Evolutionary conservation across 2,329 filamentous ascomycete genomes (phyloP).

Genomic region (Ceratocystis eucalypticola): DNA sequence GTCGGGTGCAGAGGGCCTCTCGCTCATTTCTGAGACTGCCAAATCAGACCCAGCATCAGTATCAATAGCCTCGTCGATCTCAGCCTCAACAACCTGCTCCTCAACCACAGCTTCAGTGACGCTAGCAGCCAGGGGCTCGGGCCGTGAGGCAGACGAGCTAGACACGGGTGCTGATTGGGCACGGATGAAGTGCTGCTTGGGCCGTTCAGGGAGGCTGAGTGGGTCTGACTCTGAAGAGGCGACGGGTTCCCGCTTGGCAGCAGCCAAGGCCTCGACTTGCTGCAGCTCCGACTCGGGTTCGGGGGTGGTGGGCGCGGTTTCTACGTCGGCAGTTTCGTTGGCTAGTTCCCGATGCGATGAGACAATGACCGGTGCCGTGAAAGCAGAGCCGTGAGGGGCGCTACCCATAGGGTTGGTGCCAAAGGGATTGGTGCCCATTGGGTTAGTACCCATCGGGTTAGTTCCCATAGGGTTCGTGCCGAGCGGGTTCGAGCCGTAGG

Average conservation of each 20-base stretch:
- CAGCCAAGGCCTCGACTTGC: not conserved
- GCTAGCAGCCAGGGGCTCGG: not conserved
- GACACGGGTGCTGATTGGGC: not conserved
- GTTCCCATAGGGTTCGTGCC: constrained; percentile 2
- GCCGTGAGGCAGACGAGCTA: not conserved
- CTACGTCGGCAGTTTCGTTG: constrained; percentile 12
- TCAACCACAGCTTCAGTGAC: not conserved
- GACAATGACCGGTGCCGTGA: not conserved
- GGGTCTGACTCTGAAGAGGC: not conserved
- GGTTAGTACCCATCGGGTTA: not conserved
- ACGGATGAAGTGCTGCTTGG: not conserved
- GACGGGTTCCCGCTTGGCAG: not conserved
- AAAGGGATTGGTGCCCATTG: constrained; percentile 4
- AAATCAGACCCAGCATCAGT: not conserved
- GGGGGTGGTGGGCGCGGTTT: constrained; percentile 18
- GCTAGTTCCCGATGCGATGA: not conserved
- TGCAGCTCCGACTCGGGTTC: constrained; percentile 14
- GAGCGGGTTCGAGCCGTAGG: not conserved
- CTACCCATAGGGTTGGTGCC: not conserved
- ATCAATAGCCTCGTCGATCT: not conserved
- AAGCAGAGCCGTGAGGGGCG: not conserved
- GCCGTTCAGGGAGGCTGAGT: not conserved
- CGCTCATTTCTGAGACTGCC: not conserved
- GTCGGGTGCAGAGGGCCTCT: not conserved
- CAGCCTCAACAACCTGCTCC: not conserved